Conservation (phyloP, 1,139 yeast species). For the Candida gigantensis region DNA sequence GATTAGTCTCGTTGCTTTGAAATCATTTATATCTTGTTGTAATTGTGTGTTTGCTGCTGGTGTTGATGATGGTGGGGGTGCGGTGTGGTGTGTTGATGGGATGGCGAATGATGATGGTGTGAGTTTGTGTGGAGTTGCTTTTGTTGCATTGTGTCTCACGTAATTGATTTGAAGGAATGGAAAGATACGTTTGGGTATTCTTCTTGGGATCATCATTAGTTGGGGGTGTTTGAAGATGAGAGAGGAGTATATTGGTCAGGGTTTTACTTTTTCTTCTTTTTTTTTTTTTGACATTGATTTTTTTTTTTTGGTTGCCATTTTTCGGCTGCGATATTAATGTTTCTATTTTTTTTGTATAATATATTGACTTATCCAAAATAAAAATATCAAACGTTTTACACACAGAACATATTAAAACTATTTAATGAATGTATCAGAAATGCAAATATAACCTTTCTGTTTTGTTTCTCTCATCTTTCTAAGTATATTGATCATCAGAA, state of each 20-base stretch:
- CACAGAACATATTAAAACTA: too few relatives aligned
- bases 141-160: conserved; percentile 13
- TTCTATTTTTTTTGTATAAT: too few relatives aligned
- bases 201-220: conserved; percentile 1
- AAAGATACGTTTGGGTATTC: background rate
- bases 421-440: too few relatives aligned
- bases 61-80: conserved; percentile 8
- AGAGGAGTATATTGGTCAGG: background rate
- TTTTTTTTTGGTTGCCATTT: too few relatives aligned
- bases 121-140: conserved; percentile 27
- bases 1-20: conserved; percentile 29
- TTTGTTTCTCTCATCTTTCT: background rate
- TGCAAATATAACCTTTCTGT: background rate
- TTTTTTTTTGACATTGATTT: background rate
- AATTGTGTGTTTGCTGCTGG: conserved; percentile 18
- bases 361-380: too few relatives aligned
- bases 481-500: conserved; percentile 34
- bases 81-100: conserved; percentile 18
- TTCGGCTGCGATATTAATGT: too few relatives aligned
- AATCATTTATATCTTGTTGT: conserved; percentile 28
- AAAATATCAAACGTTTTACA: too few relatives aligned
- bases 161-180: background rate
- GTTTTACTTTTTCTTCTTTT: conserved; percentile 3
- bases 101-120: conserved; percentile 31
- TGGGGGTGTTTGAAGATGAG: background rate